phyloP scores from a whole-genome alignment of 2,329 filamentous ascomycete genomes.

The Apiospora koreana region DNA sequence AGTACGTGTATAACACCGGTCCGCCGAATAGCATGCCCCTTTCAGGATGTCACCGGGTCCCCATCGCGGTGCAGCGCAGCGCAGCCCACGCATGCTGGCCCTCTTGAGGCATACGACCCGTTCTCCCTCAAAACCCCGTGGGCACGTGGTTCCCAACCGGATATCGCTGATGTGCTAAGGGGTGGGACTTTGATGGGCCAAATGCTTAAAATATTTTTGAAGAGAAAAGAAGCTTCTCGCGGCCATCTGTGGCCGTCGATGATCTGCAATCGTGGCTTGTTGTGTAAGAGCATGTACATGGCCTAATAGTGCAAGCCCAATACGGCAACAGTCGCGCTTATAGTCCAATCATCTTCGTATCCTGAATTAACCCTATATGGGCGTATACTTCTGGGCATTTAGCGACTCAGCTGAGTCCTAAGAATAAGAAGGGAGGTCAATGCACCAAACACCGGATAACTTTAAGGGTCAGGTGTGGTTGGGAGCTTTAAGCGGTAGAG shows the following conservation, averaged over 20 bases:
- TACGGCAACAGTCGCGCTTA: not conserved
- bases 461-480: not conserved
- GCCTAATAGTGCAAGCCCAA: not conserved
- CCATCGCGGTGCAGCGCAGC: not conserved
- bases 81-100: not conserved
- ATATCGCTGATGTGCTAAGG: not conserved
- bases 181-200: not conserved
- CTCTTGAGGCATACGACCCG: not conserved
- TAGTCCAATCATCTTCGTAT: not conserved
- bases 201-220: not conserved
- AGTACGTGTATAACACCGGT: not conserved
- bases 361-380: not conserved
- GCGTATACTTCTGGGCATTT: not conserved
- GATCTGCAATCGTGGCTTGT: not conserved
- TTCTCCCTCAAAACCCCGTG: not conserved
- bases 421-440: not conserved
- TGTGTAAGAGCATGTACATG: not conserved
- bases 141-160: not conserved
- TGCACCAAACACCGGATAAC: not conserved
- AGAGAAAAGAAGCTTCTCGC: not conserved
- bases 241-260: not conserved
- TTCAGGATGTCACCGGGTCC: not conserved
- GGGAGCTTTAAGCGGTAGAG: not conserved
- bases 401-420: slow-evolving; percentile 5
- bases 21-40: not conserved